These are phyloP conservation scores for Waltiozyma sp. DNA, from an alignment of 1,139 yeast species.

Conservation along the genomic window DNA sequence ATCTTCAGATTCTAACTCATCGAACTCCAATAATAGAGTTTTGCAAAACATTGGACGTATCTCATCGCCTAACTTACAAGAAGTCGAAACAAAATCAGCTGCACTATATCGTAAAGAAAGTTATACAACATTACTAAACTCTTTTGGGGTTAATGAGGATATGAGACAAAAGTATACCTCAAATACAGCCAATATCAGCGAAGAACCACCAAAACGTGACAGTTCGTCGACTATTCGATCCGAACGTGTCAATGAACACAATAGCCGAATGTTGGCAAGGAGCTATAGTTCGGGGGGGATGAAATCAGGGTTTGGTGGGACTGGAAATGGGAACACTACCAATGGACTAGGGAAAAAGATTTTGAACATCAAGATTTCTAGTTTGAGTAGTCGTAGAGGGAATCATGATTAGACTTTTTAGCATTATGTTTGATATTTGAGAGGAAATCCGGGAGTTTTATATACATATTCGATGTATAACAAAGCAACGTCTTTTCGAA, in stretches of 20 bases:
- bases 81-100: slow-evolving; percentile 1
- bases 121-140: not conserved
- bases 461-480: too few species aligned
- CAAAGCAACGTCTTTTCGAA: too few species aligned
- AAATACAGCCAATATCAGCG: not conserved
- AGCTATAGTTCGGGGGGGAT: not conserved
- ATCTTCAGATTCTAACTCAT: not conserved
- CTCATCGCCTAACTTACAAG: not conserved
- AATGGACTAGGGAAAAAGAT: slow-evolving; percentile 6
- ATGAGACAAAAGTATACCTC: slow-evolving; percentile 7
- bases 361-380: slow-evolving; percentile 15
- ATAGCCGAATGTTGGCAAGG: not conserved
- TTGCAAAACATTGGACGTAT: not conserved
- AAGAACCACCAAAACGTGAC: not conserved
- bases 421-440: not conserved
- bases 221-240: not conserved
- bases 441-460: too few species aligned
- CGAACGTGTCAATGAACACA: not conserved
- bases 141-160: slow-evolving; percentile 5
- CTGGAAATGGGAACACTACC: not conserved
- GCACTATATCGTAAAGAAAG: not conserved
- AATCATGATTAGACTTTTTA: slow-evolving; percentile 1
- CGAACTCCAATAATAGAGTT: not conserved
- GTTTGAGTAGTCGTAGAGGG: slow-evolving; percentile 7
- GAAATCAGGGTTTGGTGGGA: not conserved